Evolutionary conservation across 192 early-diverging fungal genomes (phyloP), one percentile per base, ranked within the genome.

Genomic region (Spizellomyces sp.): DNA sequence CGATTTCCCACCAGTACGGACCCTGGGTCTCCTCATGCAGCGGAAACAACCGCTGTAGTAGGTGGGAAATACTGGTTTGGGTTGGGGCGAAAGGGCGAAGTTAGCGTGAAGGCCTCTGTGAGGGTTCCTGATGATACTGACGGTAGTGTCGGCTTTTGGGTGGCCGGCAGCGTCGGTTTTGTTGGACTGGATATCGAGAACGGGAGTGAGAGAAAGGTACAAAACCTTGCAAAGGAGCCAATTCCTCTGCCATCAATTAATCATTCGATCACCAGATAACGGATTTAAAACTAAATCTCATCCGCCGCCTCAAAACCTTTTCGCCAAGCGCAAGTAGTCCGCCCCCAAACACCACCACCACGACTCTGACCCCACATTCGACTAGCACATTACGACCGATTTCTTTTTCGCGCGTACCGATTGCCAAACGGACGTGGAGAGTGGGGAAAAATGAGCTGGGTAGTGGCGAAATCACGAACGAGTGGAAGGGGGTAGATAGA

Each of bases 261-360:
- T 27, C 5, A 36, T 17, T 66, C 42, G 0, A 54, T 21, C 48
- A 17, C 4, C 42, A 83, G 82, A 70, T 84, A 6, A 52, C 66
- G 22, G 45, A 43, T 14, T 65, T 84, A 6, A 71, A 74, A 12
- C 15, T 85, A 6, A 42, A 55, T 9, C 73, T 85, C 9, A 59
- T 79, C 58, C 75, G 83, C 15, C 64, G 79, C 9, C 48, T 80
- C 22, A 82, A 81, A 56, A 85, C 83, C 8, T 85, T 82, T 60
- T 45, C 78, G 19, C 66, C 46, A 17, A 45, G 19, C 12, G 58
- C 57, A n/a, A 17, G 10, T 8, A 42, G 47, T 6, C 22, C 63
- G n/a, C 44, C 15, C 15, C 59, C 36, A 27, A 58, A 19, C 19
- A 27, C 66, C 8, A 27, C 54, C 5, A 36, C 58, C 5, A 46